A percentile compares a stretch with the other conserved stretches of the same genome.
phyloP scores from a whole-genome alignment of 2,329 filamentous ascomycete species.

The Beauveria scarabaeidicola region DNA sequence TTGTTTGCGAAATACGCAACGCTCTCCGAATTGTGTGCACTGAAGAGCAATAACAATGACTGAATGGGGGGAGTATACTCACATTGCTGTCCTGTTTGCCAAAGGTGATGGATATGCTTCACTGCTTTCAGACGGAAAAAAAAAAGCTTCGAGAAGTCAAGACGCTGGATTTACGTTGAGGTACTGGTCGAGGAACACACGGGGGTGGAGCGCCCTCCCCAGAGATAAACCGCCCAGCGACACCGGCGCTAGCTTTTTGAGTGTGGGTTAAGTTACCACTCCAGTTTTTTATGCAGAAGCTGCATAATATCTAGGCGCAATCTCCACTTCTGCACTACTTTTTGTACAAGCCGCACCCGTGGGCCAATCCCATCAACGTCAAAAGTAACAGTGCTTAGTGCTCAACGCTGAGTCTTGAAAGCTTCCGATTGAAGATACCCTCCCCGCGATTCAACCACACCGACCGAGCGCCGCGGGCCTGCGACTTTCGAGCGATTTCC shows the following conservation, averaged over 20 bases:
- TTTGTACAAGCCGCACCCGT: neutral
- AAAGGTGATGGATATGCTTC: neutral
- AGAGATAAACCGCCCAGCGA: conserved; percentile 12
- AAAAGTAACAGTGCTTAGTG: neutral
- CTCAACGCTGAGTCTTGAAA: neutral
- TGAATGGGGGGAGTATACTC: neutral
- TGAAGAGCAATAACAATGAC: neutral
- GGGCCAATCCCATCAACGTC: conserved; percentile 2
- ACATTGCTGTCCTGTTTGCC: neutral
- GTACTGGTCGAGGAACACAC: neutral
- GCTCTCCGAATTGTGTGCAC: no score
- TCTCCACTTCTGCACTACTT: conserved; percentile 2
- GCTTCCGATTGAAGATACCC: conserved; percentile 2
- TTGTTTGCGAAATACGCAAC: neutral
- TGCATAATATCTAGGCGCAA: neutral
- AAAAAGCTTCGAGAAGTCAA: neutral
- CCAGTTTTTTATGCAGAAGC: neutral
- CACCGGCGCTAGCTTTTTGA: conserved; percentile 9
- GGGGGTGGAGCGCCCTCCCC: neutral
- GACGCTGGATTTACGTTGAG: conserved; percentile 6
- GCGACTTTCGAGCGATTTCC: neutral
- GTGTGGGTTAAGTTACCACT: no score
- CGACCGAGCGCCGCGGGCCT: neutral
- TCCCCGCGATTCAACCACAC: neutral
- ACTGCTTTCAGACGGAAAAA: neutral